Evolutionary conservation across 2,329 filamentous ascomycete species (phyloP).

Genomic region (Aspergillus viridinutans): DNA sequence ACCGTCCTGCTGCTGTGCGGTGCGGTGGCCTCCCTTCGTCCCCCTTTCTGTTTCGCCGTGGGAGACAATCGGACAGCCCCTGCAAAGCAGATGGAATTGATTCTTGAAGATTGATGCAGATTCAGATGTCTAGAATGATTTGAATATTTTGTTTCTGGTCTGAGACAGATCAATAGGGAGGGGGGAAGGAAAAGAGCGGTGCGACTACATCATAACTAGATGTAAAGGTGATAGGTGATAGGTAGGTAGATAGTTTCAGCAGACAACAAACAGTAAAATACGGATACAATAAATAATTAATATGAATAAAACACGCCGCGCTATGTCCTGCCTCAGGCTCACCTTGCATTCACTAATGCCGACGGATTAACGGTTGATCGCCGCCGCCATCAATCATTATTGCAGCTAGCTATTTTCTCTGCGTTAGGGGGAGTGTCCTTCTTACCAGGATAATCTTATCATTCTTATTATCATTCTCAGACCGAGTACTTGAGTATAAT

Average conservation of each 20-base stretch:
- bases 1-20: not conserved
- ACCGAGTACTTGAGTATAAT: not conserved
- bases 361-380: not conserved
- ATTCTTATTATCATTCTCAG: not conserved
- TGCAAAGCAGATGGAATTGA: not conserved
- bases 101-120: not conserved
- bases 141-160: not conserved
- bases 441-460: not conserved
- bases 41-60: not conserved
- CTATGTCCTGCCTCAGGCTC: no score
- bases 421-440: not conserved
- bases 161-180: not conserved
- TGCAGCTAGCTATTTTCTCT: not conserved
- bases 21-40: not conserved
- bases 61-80: not conserved
- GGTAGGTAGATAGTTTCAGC: no score
- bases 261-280: no score
- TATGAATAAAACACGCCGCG: no score
- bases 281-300: no score
- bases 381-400: not conserved
- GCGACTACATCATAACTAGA: not conserved
- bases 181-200: not conserved
- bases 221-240: no score
- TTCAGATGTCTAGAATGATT: not conserved
- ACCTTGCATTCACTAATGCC: no score